phyloP scores from a whole-genome alignment of 805 yeast species.

The Maudiozyma serrabonitensis region DNA sequence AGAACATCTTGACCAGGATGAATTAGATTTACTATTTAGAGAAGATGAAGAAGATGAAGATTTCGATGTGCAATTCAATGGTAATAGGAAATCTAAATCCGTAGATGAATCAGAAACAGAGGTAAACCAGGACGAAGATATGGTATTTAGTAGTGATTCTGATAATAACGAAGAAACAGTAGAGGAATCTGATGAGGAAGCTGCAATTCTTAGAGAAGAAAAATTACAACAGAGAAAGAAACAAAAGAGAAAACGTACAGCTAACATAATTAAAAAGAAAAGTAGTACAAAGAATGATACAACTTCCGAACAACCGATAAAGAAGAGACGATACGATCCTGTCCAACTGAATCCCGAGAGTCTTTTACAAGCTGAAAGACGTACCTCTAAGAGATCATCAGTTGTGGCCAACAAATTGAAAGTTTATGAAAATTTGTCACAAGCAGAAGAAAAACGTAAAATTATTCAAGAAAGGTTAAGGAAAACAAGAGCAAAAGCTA shows the following conservation, averaged over 20 bases:
- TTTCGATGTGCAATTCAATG: constrained; percentile 25
- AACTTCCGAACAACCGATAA: constrained; percentile 17
- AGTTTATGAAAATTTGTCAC: constrained; percentile 61
- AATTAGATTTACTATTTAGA: constrained; percentile 58
- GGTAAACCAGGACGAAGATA: constrained; percentile 20
- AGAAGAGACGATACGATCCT: constrained; percentile 13
- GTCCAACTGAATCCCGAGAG: constrained; percentile 40
- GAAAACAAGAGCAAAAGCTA: constrained; percentile 39
- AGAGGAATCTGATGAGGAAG: constrained; percentile 47
- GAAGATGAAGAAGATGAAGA: constrained; percentile 52
- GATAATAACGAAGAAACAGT: constrained; percentile 29
- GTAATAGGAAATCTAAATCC: constrained; percentile 8
- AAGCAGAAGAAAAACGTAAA: constrained; percentile 52
- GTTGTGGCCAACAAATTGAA: constrained; percentile 71
- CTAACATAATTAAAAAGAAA: constrained; percentile 28
- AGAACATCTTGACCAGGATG: constrained; percentile 63
- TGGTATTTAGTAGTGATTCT: constrained; percentile 25
- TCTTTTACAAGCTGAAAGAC: constrained; percentile 42
- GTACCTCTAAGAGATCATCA: constrained; percentile 69
- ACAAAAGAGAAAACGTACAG: constrained; percentile 17
- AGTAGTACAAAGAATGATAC: constrained; percentile 18
- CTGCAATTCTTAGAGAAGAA: constrained; percentile 42
- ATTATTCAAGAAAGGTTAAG: constrained; percentile 33
- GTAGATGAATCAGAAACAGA: constrained; percentile 16
- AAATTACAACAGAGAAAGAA: constrained; percentile 20